Evolutionary conservation across 106 monocot genomes (phyloP).

Genomic region (Vanilla planifolia): DNA sequence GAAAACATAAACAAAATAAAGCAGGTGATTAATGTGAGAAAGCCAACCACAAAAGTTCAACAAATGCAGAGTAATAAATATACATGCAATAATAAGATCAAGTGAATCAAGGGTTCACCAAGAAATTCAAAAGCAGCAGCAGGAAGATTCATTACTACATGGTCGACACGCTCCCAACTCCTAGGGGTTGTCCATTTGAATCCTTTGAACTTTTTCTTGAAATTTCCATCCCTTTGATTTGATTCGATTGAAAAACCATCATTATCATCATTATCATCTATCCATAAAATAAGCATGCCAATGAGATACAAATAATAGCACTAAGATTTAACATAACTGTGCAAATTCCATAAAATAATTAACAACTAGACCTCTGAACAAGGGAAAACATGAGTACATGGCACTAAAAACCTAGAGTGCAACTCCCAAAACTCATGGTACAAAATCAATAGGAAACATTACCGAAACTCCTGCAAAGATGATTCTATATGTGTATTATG

Average conservation of each 20-base stretch:
- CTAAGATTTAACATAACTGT: background rate
- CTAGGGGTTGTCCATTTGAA: constrained; percentile 21
- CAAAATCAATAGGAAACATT: too few relatives aligned
- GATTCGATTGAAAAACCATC: constrained; percentile 13
- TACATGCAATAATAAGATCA: background rate
- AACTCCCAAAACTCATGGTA: too few relatives aligned
- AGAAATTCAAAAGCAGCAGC: constrained; percentile 88
- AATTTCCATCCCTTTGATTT: constrained; percentile 22
- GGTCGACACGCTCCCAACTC: constrained; percentile 81
- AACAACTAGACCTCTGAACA: too few relatives aligned
- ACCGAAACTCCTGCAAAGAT: too few relatives aligned
- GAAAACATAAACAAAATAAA: background rate
- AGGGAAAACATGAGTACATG: too few relatives aligned
- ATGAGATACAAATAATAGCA: background rate
- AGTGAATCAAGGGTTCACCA: constrained; percentile 33
- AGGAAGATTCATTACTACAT: constrained; percentile 98
- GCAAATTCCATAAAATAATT: too few relatives aligned
- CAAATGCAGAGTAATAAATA: background rate
- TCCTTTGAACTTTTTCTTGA: constrained; percentile 61
- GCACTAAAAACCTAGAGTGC: too few relatives aligned
- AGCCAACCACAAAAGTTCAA: background rate
- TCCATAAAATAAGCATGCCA: constrained; percentile 1
- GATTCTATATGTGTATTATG: too few relatives aligned
- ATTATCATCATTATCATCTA: constrained; percentile 13
- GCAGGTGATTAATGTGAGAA: background rate